Evolutionary conservation across 768 basidiomycete genomes (phyloP).

Genomic region (Hygrophoropsis aurantiaca): DNA sequence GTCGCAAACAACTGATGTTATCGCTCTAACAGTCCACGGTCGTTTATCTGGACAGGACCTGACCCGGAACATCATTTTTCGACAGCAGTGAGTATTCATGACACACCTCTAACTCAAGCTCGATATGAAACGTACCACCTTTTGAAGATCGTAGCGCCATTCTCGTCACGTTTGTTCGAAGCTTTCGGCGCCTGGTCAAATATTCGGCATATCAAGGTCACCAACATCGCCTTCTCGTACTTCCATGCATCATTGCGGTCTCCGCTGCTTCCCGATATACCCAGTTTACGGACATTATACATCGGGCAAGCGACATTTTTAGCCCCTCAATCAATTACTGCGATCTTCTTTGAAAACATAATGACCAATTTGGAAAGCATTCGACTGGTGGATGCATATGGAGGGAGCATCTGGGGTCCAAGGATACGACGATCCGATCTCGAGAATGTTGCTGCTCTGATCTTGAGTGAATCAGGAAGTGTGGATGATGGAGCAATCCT

Average conservation of each 20-base stretch:
- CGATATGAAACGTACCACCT: not conserved
- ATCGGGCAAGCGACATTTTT: conserved; percentile 53
- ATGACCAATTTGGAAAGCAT: conserved; percentile 31
- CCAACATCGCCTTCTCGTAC: conserved; percentile 44
- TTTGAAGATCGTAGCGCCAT: conserved; percentile 22
- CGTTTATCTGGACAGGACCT: conserved; percentile 58
- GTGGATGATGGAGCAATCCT: conserved; percentile 15
- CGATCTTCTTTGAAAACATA: conserved; percentile 29
- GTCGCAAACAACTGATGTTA: no score
- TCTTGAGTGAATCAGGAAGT: conserved; percentile 1
- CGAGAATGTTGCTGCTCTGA: conserved; percentile 33
- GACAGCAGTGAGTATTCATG: conserved; percentile 45
- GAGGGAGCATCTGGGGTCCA: conserved; percentile 58
- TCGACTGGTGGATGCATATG: conserved; percentile 53
- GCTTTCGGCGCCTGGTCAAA: conserved; percentile 38
- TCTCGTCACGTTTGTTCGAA: conserved; percentile 23
- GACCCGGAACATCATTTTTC: conserved; percentile 64
- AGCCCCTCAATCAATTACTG: conserved; percentile 37
- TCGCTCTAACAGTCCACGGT: conserved; percentile 47
- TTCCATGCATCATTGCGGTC: not conserved
- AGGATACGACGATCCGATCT: conserved; percentile 51
- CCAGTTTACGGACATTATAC: conserved; percentile 41
- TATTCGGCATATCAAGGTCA: conserved; percentile 45
- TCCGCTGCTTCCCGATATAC: conserved; percentile 36
- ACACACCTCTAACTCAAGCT: not conserved